Conservation (phyloP, 371 early-diverging fungal species). For the Parasitella parasitica region DNA sequence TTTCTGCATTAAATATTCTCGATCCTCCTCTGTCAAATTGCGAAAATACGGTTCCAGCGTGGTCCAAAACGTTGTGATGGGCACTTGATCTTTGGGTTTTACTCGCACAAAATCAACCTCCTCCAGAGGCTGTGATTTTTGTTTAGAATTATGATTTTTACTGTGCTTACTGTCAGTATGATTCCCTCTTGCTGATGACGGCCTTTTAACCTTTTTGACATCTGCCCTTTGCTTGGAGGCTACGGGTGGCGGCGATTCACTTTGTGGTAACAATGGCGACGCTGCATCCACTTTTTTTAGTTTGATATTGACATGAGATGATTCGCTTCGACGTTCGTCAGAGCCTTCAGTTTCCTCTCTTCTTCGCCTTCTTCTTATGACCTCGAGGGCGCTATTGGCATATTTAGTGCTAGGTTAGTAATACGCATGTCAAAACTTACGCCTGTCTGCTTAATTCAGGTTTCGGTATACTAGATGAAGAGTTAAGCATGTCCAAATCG, state of each 20-base stretch:
- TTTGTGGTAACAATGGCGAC: conserved; percentile 17
- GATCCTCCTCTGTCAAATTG: conserved; percentile 76
- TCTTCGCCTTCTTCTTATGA: conserved; percentile 31
- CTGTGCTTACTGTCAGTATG: not conserved
- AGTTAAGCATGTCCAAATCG: not conserved
- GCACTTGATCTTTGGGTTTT: conserved; percentile 69
- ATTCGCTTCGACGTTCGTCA: conserved; percentile 31
- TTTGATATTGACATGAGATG: conserved; percentile 32
- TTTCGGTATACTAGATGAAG: conserved; percentile 16
- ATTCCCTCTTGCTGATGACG: not conserved
- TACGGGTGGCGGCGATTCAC: conserved; percentile 33
- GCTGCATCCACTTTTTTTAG: conserved; percentile 29
- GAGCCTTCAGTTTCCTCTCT: conserved; percentile 27
- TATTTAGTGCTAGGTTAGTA: not conserved
- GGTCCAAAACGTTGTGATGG: conserved; percentile 77
- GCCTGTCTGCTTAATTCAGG: conserved; percentile 38
- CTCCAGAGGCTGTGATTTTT: conserved; percentile 7
- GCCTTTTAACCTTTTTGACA: conserved; percentile 18
- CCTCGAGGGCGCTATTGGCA: conserved; percentile 23
- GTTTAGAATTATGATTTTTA: not conserved
- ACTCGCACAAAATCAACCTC: conserved; percentile 45
- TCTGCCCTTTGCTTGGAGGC: conserved; percentile 19
- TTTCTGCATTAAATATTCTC: conserved; percentile 62
- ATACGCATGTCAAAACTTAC: conserved; percentile 21
- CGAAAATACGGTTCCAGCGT: conserved; percentile 86